Percentiles rank a stretch among this genome's conserved stretches.
Conservation (phyloP, 106 monocot species). For the Apostasia ramifera region DNA sequence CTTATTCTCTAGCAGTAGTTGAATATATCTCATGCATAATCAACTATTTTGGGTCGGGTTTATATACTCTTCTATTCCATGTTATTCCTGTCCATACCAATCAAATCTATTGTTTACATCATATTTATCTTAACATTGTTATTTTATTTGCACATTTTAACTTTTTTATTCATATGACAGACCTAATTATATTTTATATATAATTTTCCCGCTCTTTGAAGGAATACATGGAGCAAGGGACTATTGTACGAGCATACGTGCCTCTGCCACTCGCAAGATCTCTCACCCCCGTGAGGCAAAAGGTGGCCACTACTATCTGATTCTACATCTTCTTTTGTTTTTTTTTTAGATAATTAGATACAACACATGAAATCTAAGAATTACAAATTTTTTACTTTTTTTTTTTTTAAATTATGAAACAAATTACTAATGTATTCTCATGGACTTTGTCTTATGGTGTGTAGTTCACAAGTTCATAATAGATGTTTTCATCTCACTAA, state of each 20-base stretch:
- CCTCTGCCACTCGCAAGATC: conserved; percentile 79
- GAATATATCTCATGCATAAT: not conserved
- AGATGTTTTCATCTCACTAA: no score
- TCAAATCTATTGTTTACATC: not conserved
- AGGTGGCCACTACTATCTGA: conserved; percentile 20
- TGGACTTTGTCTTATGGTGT: no score
- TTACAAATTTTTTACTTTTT: no score
- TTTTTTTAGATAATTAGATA: no score
- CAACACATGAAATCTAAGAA: no score
- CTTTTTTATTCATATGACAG: not conserved
- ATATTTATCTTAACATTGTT: not conserved
- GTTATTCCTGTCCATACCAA: not conserved
- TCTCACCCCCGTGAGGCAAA: conserved; percentile 78
- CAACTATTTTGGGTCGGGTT: not conserved
- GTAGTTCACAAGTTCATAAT: no score
- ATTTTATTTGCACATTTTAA: not conserved
- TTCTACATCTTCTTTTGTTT: not conserved
- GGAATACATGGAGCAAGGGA: conserved; percentile 85
- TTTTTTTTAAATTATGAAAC: no score
- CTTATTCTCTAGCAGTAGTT: no score
- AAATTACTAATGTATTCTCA: no score
- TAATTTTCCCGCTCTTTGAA: conserved; percentile 15
- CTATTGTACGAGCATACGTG: conserved; percentile 73
- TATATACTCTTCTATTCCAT: not conserved
- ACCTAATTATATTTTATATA: not conserved